A percentile compares a stretch with the other conserved stretches of the same genome.
These are phyloP conservation scores for Cordyceps tenuipes DNA, from an alignment of 2,329 filamentous ascomycete species.

Conservation along the genomic window DNA sequence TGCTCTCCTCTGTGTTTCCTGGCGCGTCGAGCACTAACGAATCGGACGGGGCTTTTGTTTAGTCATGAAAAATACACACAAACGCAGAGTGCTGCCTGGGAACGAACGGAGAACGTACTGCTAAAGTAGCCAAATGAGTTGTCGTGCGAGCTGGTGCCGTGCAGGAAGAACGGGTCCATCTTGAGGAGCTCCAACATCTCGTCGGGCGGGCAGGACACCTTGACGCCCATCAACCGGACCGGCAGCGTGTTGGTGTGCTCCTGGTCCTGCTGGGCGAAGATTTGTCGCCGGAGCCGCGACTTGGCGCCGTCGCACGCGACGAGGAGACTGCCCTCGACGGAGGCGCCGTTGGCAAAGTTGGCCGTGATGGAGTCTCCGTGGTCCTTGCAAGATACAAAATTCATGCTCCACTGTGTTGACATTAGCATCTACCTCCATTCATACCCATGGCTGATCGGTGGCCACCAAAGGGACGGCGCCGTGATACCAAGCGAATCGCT, in stretches of 20 bases:
- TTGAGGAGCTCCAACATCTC: conserved; percentile 33
- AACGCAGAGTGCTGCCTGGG: too few relatives aligned
- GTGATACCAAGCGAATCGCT: not conserved
- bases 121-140: conserved; percentile 46
- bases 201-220: conserved; percentile 30
- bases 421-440: not conserved
- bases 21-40: conserved; percentile 37
- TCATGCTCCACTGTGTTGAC: conserved; percentile 31
- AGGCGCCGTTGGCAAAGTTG: conserved; percentile 38
- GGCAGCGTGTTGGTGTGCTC: conserved; percentile 34
- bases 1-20: conserved; percentile 26
- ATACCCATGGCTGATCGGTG: not conserved
- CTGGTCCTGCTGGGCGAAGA: conserved; percentile 25
- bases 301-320: conserved; percentile 43
- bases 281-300: conserved; percentile 31
- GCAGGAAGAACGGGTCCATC: conserved; percentile 47
- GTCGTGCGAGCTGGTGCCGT: conserved; percentile 42
- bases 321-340: conserved; percentile 33
- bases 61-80: conserved; percentile 15
- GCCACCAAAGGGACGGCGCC: not conserved
- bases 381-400: conserved; percentile 24
- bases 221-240: conserved; percentile 40
- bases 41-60: too few relatives aligned
- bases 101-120: conserved; percentile 24
- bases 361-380: conserved; percentile 29